A percentile compares a stretch with the other conserved stretches of the same genome.
phyloP scores from a whole-genome alignment of 495 filamentous ascomycete species.

The Penicillium cinerascens region DNA sequence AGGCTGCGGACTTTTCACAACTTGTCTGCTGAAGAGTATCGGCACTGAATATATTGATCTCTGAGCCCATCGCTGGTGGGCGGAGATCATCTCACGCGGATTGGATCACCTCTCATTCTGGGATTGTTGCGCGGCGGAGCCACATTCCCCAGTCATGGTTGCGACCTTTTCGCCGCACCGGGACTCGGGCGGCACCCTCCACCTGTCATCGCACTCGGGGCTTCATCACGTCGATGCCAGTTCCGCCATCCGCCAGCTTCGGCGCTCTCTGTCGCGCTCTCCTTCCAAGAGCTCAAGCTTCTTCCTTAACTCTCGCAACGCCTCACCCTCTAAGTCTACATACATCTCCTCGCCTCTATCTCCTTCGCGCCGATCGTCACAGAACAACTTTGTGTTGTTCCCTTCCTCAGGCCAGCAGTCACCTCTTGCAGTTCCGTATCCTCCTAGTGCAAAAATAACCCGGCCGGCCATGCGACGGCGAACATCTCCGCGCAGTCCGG shows the following conservation, averaged over 20 bases:
- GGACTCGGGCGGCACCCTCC: constrained; percentile 72
- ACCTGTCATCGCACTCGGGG: constrained; percentile 78
- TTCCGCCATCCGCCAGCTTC: constrained; percentile 70
- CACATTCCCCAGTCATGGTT: constrained; percentile 43
- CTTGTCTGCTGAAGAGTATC: background rate
- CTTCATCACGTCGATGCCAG: constrained; percentile 74
- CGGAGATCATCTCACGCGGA: constrained; percentile 1
- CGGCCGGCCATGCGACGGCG: constrained; percentile 51
- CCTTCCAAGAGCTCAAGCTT: constrained; percentile 75
- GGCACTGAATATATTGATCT: background rate
- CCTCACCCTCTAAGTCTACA: constrained; percentile 48
- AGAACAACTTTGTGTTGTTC: constrained; percentile 46
- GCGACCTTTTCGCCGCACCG: constrained; percentile 53
- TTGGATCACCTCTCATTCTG: constrained; percentile 18
- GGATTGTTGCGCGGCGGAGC: constrained; percentile 13
- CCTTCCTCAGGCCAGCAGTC: constrained; percentile 47
- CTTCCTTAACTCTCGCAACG: constrained; percentile 55
- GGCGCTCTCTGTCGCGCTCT: constrained; percentile 80
- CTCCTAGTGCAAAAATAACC: constrained; percentile 47
- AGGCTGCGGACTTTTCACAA: background rate
- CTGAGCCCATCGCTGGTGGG: background rate
- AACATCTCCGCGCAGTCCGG: constrained; percentile 69
- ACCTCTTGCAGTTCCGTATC: constrained; percentile 51
- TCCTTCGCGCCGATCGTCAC: constrained; percentile 44
- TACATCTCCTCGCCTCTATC: constrained; percentile 52